Base-by-base conservation (phyloP, 2,329 filamentous ascomycete species). In the Sarocladiaceae sp. region DNA sequence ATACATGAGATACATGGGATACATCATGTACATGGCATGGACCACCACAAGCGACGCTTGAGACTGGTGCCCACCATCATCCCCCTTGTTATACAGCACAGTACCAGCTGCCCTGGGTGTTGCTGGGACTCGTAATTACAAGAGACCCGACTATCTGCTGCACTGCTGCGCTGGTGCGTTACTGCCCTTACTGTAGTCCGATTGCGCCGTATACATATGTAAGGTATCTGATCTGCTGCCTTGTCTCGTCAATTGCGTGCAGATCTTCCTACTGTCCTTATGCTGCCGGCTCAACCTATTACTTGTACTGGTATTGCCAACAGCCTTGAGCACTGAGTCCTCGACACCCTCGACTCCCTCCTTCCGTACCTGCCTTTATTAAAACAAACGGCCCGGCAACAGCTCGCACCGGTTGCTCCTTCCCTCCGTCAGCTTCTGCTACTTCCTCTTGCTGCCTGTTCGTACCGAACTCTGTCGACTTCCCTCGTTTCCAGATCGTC, bases 61-160 rank as follows among this genome's bases (percentile, higher is more conserved):
- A 46, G 23, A 29, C 40, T 12, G 44, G 44, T 48, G 44, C 44
- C 44, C 44, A 48, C 44, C 44, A 31, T 48, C 44, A 31, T 22
- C 44, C 37, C 44, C 44, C 44, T 48, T 25, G 40, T 28, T 46
- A 46, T 46, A 46, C 40, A 28, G 40, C 23, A 48, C 44, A 12
- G 40, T 28, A 44, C 40, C 20, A n/a, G 40, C 40, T 26, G 23
- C 8, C 22, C 28, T 31, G 44, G 25, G 7, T 5, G 37, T 28
- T 48, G 26, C 25, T 48, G 44, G 44, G n/a, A 48, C 44, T 48
- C n/a, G 44, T 33, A 48, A 48, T 48, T 48, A 48, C 44, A 48
- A 48, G 7, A 48, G 26, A 13, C 10, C 44, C 44, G 44, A 48
- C 44, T 48, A 33, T 33, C 26, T 48, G 26, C 23, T 48, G 26